These are phyloP conservation scores for Penicillium paxilli DNA, from an alignment of 495 filamentous ascomycete species.

Conservation along the genomic window DNA sequence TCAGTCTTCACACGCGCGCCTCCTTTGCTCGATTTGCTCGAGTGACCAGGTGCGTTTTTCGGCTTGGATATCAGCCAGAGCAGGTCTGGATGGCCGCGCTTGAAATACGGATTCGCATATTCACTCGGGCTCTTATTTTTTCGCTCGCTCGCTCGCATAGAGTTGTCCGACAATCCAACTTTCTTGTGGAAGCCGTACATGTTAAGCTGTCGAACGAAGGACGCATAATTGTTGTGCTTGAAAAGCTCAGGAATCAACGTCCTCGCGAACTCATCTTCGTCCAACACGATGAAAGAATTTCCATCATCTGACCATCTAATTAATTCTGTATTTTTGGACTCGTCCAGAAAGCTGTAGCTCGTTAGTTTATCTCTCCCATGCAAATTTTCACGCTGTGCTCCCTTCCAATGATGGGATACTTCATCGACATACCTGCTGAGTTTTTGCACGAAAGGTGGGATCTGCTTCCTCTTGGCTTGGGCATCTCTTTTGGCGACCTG, in stretches of 20 bases:
- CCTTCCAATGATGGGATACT: too few species aligned
- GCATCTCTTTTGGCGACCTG: slow-evolving; percentile 77
- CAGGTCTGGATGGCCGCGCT: slow-evolving; percentile 86
- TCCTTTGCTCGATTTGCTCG: slow-evolving; percentile 49
- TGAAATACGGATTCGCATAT: slow-evolving; percentile 96
- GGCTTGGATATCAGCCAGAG: slow-evolving; percentile 99
- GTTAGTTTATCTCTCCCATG: neutral
- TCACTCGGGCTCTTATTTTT: slow-evolving; percentile 98
- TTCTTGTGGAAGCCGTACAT: slow-evolving; percentile 99
- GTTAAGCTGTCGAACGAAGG: slow-evolving; percentile 96
- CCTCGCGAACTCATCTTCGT: slow-evolving; percentile 99
- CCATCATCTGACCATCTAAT: slow-evolving; percentile 98
- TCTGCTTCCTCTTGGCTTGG: slow-evolving; percentile 84
- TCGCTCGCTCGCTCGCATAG: slow-evolving; percentile 93
- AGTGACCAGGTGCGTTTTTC: slow-evolving; percentile 60
- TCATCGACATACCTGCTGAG: slow-evolving; percentile 74
- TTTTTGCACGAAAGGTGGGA: slow-evolving; percentile 98
- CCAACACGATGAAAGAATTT: slow-evolving; percentile 93
- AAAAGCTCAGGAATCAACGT: slow-evolving; percentile 95
- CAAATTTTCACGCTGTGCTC: too few species aligned
- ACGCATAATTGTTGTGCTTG: slow-evolving; percentile 99
- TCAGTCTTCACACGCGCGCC: slow-evolving; percentile 64
- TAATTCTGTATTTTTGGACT: slow-evolving; percentile 85
- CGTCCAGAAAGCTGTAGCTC: slow-evolving; percentile 78
- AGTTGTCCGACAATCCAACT: slow-evolving; percentile 94